A percentile compares a stretch with the other conserved stretches of the same genome.
These are phyloP conservation scores for Tolypocladium tropicale DNA, from an alignment of 2,329 filamentous ascomycete species.

Conservation along the genomic window DNA sequence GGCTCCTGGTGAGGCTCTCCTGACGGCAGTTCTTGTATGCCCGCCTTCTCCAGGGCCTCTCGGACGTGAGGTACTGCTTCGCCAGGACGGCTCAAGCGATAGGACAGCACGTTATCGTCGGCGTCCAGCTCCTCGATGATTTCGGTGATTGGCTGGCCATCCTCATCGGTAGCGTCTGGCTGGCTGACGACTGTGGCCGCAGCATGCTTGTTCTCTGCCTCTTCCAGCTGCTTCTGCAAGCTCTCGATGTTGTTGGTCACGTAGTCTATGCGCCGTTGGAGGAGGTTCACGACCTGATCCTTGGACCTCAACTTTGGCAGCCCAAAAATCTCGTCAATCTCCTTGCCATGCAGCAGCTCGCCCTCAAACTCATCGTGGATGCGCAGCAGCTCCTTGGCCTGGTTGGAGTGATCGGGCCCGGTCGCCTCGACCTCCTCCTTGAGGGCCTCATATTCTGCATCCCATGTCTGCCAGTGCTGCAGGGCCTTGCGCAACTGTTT, in stretches of 20 bases:
- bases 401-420: conserved; percentile 28
- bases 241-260: conserved; percentile 71
- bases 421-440: conserved; percentile 66
- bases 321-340: conserved; percentile 38
- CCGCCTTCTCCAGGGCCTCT: conserved; percentile 68
- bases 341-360: conserved; percentile 49
- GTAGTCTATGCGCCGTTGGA: conserved; percentile 74
- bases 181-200: conserved; percentile 50
- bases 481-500: conserved; percentile 60
- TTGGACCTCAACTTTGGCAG: conserved; percentile 14
- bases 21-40: conserved; percentile 39
- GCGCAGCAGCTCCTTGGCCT: conserved; percentile 40
- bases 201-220: conserved; percentile 59
- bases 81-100: conserved; percentile 55
- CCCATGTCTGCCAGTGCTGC: conserved; percentile 82
- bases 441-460: conserved; percentile 82
- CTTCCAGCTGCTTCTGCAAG: conserved; percentile 61
- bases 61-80: conserved; percentile 57
- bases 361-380: conserved; percentile 52
- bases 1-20: conserved; percentile 1
- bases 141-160: conserved; percentile 71
- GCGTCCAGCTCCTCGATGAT: conserved; percentile 91
- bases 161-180: conserved; percentile 53
- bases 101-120: conserved; percentile 71
- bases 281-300: conserved; percentile 46